Evolutionary conservation across 805 yeast genomes (phyloP).

Genomic region (Nakazawaea molendinolei): DNA sequence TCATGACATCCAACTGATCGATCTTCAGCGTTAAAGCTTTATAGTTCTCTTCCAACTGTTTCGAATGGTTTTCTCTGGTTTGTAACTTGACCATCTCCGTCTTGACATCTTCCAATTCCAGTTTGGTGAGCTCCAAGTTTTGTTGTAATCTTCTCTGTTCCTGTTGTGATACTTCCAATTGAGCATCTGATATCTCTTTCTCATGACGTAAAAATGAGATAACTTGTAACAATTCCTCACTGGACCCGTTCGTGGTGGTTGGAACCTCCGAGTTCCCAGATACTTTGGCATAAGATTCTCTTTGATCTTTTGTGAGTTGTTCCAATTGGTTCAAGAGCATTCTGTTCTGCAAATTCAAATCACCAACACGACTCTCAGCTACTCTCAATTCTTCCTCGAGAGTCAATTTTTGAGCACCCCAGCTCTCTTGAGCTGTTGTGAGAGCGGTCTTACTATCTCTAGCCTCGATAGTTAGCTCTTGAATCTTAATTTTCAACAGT

Average conservation of each 20-base stretch:
- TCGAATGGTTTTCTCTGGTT: slow-evolving; percentile 18
- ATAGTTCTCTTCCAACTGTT: slow-evolving; percentile 34
- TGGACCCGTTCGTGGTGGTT: slow-evolving; percentile 12
- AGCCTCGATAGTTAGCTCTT: slow-evolving; percentile 31
- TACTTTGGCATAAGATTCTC: not conserved
- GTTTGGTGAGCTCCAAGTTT: slow-evolving; percentile 36
- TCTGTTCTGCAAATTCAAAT: slow-evolving; percentile 60
- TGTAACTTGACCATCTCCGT: slow-evolving; percentile 34
- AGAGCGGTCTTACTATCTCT: slow-evolving; percentile 26
- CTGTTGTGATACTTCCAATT: slow-evolving; percentile 41
- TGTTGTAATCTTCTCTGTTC: slow-evolving; percentile 51
- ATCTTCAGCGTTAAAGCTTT: slow-evolving; percentile 43
- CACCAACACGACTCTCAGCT: slow-evolving; percentile 41
- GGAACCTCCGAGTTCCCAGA: slow-evolving; percentile 16
- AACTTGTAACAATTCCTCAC: slow-evolving; percentile 41
- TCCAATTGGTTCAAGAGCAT: slow-evolving; percentile 67
- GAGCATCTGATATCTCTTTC: slow-evolving; percentile 62
- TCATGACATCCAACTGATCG: slow-evolving; percentile 52
- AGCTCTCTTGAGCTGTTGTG: slow-evolving; percentile 32
- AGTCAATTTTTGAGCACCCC: slow-evolving; percentile 36
- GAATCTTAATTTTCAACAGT: slow-evolving; percentile 20
- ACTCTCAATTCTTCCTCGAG: slow-evolving; percentile 42
- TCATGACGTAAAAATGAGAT: slow-evolving; percentile 63
- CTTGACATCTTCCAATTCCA: slow-evolving; percentile 48
- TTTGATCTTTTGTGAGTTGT: slow-evolving; percentile 17